Percentiles rank a stretch among this genome's conserved stretches.
phyloP scores from a whole-genome alignment of 129 eudicot genomes.

The Kitagawia praeruptora region DNA sequence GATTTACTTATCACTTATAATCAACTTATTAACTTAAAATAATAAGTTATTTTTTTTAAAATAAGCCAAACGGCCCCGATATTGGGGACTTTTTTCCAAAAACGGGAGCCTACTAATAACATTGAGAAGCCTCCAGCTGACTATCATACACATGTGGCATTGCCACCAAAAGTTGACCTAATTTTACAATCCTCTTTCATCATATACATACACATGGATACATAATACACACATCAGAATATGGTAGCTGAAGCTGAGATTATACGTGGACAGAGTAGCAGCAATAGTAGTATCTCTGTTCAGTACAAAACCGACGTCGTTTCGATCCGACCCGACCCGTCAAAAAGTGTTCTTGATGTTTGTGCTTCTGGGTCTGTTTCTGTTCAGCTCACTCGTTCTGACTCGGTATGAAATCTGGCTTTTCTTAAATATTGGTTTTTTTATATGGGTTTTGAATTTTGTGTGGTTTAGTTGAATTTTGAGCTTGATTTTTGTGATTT shows the following conservation, averaged over 20 bases:
- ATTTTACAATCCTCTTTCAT: too few relatives aligned
- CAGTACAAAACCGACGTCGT: constrained; percentile 29
- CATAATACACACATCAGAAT: background rate
- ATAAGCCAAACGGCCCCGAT: too few relatives aligned
- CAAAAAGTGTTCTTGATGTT: constrained; percentile 4
- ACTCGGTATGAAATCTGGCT: constrained; percentile 34
- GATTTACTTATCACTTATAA: too few relatives aligned
- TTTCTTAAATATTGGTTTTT: background rate
- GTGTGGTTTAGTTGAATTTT: background rate
- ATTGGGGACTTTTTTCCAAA: too few relatives aligned
- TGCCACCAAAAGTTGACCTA: too few relatives aligned
- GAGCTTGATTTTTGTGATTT: background rate
- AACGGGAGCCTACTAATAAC: too few relatives aligned
- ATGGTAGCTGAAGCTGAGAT: constrained; percentile 59
- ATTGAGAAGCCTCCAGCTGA: too few relatives aligned
- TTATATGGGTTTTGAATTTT: background rate
- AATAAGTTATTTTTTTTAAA: too few relatives aligned
- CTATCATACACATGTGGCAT: too few relatives aligned
- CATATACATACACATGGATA: too few relatives aligned
- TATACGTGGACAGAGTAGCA: constrained; percentile 26
- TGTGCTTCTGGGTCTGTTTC: constrained; percentile 16
- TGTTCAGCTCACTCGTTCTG: constrained; percentile 29
- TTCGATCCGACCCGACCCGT: constrained; percentile 11
- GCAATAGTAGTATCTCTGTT: constrained; percentile 23
- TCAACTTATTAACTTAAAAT: too few relatives aligned